Evolutionary conservation across 768 basidiomycete species (phyloP).

Genomic region (Termitomyces sp.): DNA sequence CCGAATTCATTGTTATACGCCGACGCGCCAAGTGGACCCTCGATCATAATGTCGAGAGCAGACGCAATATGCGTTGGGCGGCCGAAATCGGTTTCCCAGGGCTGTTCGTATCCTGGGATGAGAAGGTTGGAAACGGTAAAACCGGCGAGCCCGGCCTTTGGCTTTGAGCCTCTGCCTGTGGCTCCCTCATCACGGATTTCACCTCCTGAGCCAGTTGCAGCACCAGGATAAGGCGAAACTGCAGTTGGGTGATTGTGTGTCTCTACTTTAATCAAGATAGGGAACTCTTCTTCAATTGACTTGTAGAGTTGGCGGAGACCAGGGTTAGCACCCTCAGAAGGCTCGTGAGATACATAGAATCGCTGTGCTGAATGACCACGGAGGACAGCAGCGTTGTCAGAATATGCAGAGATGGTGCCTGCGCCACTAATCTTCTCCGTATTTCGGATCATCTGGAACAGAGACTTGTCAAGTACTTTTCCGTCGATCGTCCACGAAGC

Average conservation of each 20-base stretch:
- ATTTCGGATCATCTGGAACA: slow-evolving; percentile 97
- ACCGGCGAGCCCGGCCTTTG: slow-evolving; percentile 91
- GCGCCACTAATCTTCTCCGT: slow-evolving; percentile 73
- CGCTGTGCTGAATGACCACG: slow-evolving; percentile 71
- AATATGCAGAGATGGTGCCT: slow-evolving; percentile 94
- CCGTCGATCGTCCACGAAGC: slow-evolving; percentile 92
- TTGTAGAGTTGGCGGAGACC: slow-evolving; percentile 42
- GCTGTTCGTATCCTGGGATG: slow-evolving; percentile 87
- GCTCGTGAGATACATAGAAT: slow-evolving; percentile 49
- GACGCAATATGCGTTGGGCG: slow-evolving; percentile 88
- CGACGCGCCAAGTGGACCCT: slow-evolving; percentile 89
- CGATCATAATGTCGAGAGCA: slow-evolving; percentile 94
- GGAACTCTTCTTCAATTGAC: slow-evolving; percentile 63
- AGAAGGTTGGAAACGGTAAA: slow-evolving; percentile 93
- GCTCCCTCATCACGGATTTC: slow-evolving; percentile 98
- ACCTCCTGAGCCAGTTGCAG: slow-evolving; percentile 96
- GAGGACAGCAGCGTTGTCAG: slow-evolving; percentile 96
- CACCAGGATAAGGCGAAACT: slow-evolving; percentile 97
- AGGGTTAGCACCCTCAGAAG: slow-evolving; percentile 18
- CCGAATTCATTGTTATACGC: slow-evolving; percentile 99
- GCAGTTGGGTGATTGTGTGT: slow-evolving; percentile 99
- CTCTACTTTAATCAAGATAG: slow-evolving; percentile 94
- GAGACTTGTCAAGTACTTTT: slow-evolving; percentile 53
- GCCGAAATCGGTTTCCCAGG: slow-evolving; percentile 96
- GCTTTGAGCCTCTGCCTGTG: slow-evolving; percentile 90